phyloP scores from a whole-genome alignment of 2,329 filamentous ascomycete genomes.

The Cytospora paraplurivora region DNA sequence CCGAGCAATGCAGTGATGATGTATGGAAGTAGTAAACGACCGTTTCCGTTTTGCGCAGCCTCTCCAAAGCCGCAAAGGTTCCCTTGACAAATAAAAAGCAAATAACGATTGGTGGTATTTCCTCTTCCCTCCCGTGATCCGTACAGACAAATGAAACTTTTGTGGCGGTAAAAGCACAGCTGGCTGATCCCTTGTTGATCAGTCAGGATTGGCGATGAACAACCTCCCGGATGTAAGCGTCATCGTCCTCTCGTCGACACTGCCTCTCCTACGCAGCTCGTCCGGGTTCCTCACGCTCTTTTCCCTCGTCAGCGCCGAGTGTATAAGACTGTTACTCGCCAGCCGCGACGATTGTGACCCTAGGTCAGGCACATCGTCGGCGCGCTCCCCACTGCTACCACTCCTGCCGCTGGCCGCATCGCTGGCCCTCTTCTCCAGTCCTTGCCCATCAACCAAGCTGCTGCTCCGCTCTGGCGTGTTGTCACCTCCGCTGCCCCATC shows the following conservation, averaged over 20 bases:
- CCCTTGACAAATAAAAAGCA: background rate
- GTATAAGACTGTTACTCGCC: conserved; percentile 60
- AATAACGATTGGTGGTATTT: conserved; percentile 24
- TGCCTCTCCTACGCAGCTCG: conserved; percentile 74
- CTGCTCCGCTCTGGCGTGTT: conserved; percentile 57
- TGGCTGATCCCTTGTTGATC: conserved; percentile 26
- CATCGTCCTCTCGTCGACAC: conserved; percentile 79
- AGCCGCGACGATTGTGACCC: conserved; percentile 49
- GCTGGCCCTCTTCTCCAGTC: conserved; percentile 40
- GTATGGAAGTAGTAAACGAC: conserved; percentile 16
- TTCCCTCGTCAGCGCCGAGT: conserved; percentile 61
- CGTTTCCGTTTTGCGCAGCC: conserved; percentile 21
- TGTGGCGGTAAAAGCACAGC: background rate
- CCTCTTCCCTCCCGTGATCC: background rate
- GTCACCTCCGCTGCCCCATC: conserved; percentile 27
- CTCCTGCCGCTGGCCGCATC: conserved; percentile 53
- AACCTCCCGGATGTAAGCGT: conserved; percentile 73
- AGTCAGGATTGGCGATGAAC: conserved; percentile 85
- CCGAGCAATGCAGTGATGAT: conserved; percentile 29
- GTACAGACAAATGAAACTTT: conserved; percentile 16
- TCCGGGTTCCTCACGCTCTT: conserved; percentile 69
- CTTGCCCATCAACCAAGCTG: conserved; percentile 52
- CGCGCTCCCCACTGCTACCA: conserved; percentile 61
- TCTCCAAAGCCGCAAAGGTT: conserved; percentile 3
- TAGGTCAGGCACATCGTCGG: conserved; percentile 63